These are phyloP conservation scores for Debaryomyces maramus DNA, from an alignment of 805 yeast species.

Conservation along the genomic window DNA sequence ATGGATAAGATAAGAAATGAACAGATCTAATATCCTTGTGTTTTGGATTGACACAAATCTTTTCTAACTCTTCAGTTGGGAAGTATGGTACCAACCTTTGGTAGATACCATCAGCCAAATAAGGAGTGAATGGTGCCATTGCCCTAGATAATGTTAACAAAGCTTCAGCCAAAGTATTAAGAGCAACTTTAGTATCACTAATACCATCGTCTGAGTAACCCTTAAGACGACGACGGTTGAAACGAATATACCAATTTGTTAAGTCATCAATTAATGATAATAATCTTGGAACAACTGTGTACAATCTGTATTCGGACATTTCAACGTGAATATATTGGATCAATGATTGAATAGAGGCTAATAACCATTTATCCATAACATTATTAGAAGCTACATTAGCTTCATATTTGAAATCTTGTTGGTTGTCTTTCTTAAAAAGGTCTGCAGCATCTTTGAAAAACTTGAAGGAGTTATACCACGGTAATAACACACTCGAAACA, in stretches of 20 bases:
- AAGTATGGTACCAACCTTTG: conserved; percentile 66
- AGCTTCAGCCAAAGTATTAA: conserved; percentile 90
- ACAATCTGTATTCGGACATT: conserved; percentile 86
- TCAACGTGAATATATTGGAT: conserved; percentile 83
- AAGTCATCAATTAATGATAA: conserved; percentile 86
- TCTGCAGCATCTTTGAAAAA: conserved; percentile 94
- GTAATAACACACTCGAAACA: conserved; percentile 90
- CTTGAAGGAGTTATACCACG: conserved; percentile 98
- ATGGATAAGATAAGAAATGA: conserved; percentile 91
- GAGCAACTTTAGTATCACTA: conserved; percentile 80
- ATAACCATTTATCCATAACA: conserved; percentile 97
- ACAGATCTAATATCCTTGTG: conserved; percentile 75
- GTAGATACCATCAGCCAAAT: conserved; percentile 87
- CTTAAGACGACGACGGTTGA: conserved; percentile 96
- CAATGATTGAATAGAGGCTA: conserved; percentile 94
- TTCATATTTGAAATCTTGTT: conserved; percentile 71
- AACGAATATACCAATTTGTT: conserved; percentile 98
- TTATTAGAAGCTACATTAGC: conserved; percentile 65
- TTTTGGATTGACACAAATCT: conserved; percentile 37
- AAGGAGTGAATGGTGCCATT: conserved; percentile 99
- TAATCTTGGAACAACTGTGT: conserved; percentile 93
- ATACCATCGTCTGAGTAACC: conserved; percentile 76
- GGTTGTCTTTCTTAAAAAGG: conserved; percentile 72
- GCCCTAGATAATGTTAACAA: conserved; percentile 86
- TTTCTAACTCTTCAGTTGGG: conserved; percentile 55